Percentiles rank a stretch among this genome's conserved stretches.
Conservation (phyloP, 2,329 filamentous ascomycete genomes). For the Talaromyces sp. region DNA sequence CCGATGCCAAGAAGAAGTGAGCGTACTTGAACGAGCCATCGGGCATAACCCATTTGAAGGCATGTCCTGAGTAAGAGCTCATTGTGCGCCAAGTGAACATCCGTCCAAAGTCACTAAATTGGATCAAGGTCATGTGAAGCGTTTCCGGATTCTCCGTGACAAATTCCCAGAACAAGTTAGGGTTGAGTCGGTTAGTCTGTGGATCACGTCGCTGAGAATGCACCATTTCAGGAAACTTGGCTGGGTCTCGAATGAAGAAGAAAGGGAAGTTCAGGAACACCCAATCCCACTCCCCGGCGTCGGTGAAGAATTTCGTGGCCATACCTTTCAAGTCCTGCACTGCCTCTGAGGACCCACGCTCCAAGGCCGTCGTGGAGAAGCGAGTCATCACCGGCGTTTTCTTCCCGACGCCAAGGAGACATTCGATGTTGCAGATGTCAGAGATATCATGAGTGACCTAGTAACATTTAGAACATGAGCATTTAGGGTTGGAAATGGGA, state of each 20-base stretch:
- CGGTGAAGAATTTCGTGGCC: slow-evolving; percentile 65
- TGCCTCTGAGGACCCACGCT: slow-evolving; percentile 64
- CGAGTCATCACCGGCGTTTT: slow-evolving; percentile 61
- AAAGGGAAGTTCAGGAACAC: slow-evolving; percentile 70
- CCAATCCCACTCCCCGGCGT: slow-evolving; percentile 68
- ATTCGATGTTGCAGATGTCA: neutral
- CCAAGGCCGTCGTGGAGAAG: slow-evolving; percentile 71
- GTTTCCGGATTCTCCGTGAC: slow-evolving; percentile 57
- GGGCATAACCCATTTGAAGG: slow-evolving; percentile 60
- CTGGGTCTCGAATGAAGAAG: slow-evolving; percentile 68
- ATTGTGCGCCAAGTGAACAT: slow-evolving; percentile 61
- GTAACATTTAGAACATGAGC: neutral
- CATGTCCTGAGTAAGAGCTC: slow-evolving; percentile 63
- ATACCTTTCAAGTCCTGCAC: slow-evolving; percentile 69
- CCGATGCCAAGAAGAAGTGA: slow-evolving; percentile 58
- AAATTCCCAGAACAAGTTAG: slow-evolving; percentile 65
- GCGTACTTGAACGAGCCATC: slow-evolving; percentile 62
- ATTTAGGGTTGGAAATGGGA: neutral
- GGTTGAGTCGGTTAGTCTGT: slow-evolving; percentile 62
- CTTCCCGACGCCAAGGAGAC: slow-evolving; percentile 56
- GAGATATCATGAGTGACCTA: neutral
- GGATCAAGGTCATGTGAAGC: slow-evolving; percentile 58
- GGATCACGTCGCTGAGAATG: slow-evolving; percentile 72
- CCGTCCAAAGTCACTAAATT: slow-evolving; percentile 62
- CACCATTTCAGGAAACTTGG: slow-evolving; percentile 68